A percentile compares a stretch with the other conserved stretches of the same genome.
phyloP scores from a whole-genome alignment of 352 stramenopile genomes.

The Labyrinthula sp. region DNA sequence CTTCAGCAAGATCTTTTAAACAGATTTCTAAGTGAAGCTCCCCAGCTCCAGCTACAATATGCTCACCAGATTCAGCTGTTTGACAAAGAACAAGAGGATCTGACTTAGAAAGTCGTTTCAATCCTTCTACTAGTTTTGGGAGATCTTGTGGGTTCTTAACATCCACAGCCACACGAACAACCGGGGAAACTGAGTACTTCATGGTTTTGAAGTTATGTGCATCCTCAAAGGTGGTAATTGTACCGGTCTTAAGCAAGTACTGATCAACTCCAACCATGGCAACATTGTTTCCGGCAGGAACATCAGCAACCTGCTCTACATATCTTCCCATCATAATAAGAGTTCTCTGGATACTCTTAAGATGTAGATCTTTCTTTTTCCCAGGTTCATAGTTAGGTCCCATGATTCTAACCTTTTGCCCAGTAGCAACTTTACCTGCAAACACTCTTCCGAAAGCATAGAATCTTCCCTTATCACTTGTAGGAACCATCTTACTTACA shows the following conservation, averaged over 20 bases:
- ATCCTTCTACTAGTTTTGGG: constrained; percentile 97
- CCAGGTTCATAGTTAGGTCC: constrained; percentile 97
- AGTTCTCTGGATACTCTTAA: constrained; percentile 99
- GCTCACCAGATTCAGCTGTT: constrained; percentile 95
- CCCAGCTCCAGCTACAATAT: constrained; percentile 96
- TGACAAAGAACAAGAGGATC: constrained; percentile 99
- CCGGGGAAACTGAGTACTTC: constrained; percentile 98
- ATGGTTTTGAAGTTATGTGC: constrained; percentile 97
- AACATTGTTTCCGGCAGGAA: constrained; percentile 97
- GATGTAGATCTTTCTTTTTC: constrained; percentile 98
- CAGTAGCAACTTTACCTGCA: constrained; percentile 89
- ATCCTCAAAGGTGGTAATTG: constrained; percentile 89
- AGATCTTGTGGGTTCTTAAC: constrained; percentile 94
- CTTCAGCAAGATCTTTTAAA: constrained; percentile 98
- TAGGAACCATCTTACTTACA: constrained; percentile 99
- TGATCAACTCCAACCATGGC: constrained; percentile 95
- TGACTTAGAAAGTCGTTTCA: constrained; percentile 98
- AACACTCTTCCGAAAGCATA: constrained; percentile 99
- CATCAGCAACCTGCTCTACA: constrained; percentile 88
- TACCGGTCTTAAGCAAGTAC: constrained; percentile 98
- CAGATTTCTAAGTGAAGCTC: constrained; percentile 99
- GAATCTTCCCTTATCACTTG: constrained; percentile 90
- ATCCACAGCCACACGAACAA: constrained; percentile 96
- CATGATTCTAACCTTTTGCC: constrained; percentile 96
- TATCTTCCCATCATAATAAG: constrained; percentile 99